Base-by-base conservation (phyloP, 2,329 filamentous ascomycete species). In the Geosmithia morbida region DNA sequence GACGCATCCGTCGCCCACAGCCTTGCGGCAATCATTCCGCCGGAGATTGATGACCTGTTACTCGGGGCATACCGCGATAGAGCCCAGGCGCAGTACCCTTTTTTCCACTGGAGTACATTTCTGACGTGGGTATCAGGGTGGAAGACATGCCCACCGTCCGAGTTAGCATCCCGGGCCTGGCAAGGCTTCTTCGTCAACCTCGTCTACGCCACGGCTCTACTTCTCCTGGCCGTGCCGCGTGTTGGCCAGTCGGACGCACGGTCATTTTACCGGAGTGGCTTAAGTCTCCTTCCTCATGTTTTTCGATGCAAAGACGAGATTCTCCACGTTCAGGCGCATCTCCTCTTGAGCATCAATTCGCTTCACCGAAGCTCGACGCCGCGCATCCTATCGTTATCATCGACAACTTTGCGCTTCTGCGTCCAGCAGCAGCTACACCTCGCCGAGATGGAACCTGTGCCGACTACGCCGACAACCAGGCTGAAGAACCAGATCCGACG, bases 141-240 rank as follows among this genome's bases (percentile, higher is more conserved):
- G 54, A 54, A 48, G 47, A 48, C 19, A 26, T 53, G 44, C 44
- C 45, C 48, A 20, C 48, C 37, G 5, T 40, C 16, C 1, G 45
- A 48, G 18, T 22, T 45, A 14, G 51, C 18, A 43, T 44, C 30
- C 17, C 30, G 41, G 47, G 19, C 48, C 1, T 58, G 57, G 57
- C 49, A 53, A 22, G 53, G 54, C 13, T 61, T 56, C 49, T 60
- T 60, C 43, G 49, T 54, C 1, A 56, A 58, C 44, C 56, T 60
- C 43, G 53, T 60, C n/a, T 52, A 49, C 46, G 51, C 52, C 2
- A 53, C 53, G 7, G 52, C 52, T 18, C 45, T 58, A 2, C 48
- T 57, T 14, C 44, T 57, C 5, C 42, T 52, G 3, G 41, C 51
- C 3, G 39, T 51, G 30, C 49, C 47, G 13, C 48, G 48, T 46